Base-by-base conservation (phyloP, 1,139 yeast species). In the Pneumocystis carinii region DNA sequence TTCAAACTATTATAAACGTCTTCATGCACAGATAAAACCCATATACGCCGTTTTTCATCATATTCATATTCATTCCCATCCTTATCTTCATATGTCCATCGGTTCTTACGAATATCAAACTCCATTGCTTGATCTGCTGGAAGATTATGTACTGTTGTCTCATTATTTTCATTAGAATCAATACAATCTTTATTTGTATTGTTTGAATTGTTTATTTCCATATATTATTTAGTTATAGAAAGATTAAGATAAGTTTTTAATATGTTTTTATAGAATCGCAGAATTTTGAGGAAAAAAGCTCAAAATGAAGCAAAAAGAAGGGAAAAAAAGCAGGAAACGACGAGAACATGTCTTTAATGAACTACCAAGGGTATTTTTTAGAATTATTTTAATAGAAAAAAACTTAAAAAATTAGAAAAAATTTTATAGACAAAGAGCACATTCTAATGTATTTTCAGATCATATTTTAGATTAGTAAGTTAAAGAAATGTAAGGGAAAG, bases 371-470 rank as follows among this genome's bases (percentile, higher is more conserved):
- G 53, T 41, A 17, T 17, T 41, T 41, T 17, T n/a, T n/a, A n/a
- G n/a, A n/a, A n/a, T n/a, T n/a, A n/a, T n/a, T n/a, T n/a, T n/a
- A n/a, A n/a, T n/a, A n/a, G n/a, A n/a, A 41, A 17, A 41, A 41
- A 37, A n/a, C 19, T 41, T 6, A 17, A 6, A n/a, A 39, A 41
- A 41, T 41, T 41, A 87, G 75, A 94, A 94, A 74, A 81, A 92
- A 70, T 92, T 81, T 73, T 94, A 92, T 74, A 82, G 99, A 73
- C 99, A 92, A 75, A 79, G 99, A 73, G 98, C 98, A 1, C 99
- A 92, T 72, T 90, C 97, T 1, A 92, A 92, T 72, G 98, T 98
- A 35, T 92, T 92, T 71, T 87, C 96, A 24, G 99, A 92, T 74
- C 98, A 92, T 74, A 83, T 85, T 70, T 78, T 94, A 63, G 96